Conservation (phyloP, 2,329 filamentous ascomycete species). For the Microdochium nivale region DNA sequence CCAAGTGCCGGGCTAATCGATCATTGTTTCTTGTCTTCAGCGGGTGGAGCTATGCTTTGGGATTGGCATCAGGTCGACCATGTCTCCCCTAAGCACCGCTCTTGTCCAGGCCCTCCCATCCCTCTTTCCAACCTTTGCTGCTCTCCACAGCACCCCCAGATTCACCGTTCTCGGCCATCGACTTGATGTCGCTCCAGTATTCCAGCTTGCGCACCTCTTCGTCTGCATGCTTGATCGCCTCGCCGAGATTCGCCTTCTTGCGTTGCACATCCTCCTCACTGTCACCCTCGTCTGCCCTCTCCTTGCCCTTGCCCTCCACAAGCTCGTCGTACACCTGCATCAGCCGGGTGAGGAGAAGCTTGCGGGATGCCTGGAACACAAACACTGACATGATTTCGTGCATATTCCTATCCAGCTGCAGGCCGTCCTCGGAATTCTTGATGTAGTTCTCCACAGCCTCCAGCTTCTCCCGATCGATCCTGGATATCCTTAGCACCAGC, state of each 20-base stretch:
- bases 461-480: slow-evolving; percentile 87
- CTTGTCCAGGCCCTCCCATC: slow-evolving; percentile 43
- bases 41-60: neutral
- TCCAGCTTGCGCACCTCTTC: slow-evolving; percentile 73
- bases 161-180: slow-evolving; percentile 49
- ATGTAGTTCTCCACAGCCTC: slow-evolving; percentile 77
- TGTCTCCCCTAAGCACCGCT: slow-evolving; percentile 28
- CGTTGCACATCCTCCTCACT: slow-evolving; percentile 14
- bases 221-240: slow-evolving; percentile 67
- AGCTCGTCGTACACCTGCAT: slow-evolving; percentile 52
- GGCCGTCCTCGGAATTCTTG: slow-evolving; percentile 64
- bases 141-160: slow-evolving; percentile 33
- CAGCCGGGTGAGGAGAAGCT: slow-evolving; percentile 64
- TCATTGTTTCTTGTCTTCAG: slow-evolving; percentile 3
- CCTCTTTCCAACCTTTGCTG: slow-evolving; percentile 31
- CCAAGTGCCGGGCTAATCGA: no score
- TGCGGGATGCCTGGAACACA: slow-evolving; percentile 81
- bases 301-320: slow-evolving; percentile 16
- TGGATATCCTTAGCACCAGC: slow-evolving; percentile 54
- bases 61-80: neutral
- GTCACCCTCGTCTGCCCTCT: slow-evolving; percentile 10
- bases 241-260: slow-evolving; percentile 60
- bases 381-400: slow-evolving; percentile 79
- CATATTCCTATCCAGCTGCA: slow-evolving; percentile 71
- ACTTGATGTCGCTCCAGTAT: slow-evolving; percentile 80